Conservation (phyloP, 1,139 yeast genomes). For the Yamadazyma jaroonii region DNA sequence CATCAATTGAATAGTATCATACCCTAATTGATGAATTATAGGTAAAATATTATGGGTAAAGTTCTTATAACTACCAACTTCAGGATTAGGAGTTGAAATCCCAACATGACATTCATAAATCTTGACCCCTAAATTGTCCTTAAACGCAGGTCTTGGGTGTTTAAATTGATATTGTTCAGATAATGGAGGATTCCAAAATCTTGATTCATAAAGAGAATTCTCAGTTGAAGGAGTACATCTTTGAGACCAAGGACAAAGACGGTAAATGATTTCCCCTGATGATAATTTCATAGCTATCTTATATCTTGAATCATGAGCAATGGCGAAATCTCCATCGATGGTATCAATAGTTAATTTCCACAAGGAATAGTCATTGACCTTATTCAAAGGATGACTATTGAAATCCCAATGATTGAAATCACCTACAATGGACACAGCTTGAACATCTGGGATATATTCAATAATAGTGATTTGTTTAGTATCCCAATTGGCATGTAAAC, state of each 20-base stretch:
- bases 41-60: conserved; percentile 81
- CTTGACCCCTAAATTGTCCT: conserved; percentile 53
- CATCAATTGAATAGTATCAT: conserved; percentile 93
- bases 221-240: conserved; percentile 72
- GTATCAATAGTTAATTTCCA: conserved; percentile 63
- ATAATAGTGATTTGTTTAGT: conserved; percentile 58
- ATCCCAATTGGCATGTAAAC: conserved; percentile 60
- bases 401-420: conserved; percentile 87
- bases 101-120: conserved; percentile 97
- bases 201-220: conserved; percentile 62
- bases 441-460: conserved; percentile 92
- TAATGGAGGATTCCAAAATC: conserved; percentile 82
- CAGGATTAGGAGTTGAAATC: conserved; percentile 87
- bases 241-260: conserved; percentile 87
- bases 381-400: conserved; percentile 51
- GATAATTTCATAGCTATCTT: conserved; percentile 68
- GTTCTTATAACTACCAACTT: conserved; percentile 79
- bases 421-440: conserved; percentile 72
- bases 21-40: conserved; percentile 78
- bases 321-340: conserved; percentile 56
- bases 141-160: conserved; percentile 55
- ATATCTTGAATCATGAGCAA: conserved; percentile 77
- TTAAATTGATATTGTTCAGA: conserved; percentile 53
- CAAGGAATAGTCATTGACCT: conserved; percentile 61
- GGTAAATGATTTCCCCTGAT: conserved; percentile 67